A percentile compares a stretch with the other conserved stretches of the same genome.
Evolutionary conservation across 2,329 filamentous ascomycete species (phyloP).

Genomic region (Talaromyces islandicus): DNA sequence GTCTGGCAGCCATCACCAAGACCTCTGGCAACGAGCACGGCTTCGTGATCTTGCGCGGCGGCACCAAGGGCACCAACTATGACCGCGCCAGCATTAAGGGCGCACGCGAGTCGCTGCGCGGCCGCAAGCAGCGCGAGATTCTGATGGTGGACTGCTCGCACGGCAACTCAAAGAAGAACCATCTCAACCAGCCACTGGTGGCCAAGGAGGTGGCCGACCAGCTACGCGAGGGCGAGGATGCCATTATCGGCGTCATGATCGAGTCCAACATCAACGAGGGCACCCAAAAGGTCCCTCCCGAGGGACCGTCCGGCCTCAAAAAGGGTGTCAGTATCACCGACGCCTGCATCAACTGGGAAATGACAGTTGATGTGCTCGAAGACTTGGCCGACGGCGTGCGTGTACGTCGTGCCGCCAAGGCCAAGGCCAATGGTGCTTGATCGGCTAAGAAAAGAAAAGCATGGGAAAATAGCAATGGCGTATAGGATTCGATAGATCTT

Average conservation of each 20-base stretch:
- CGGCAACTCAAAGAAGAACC: slow-evolving; percentile 96
- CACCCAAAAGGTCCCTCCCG: slow-evolving; percentile 79
- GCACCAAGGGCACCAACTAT: slow-evolving; percentile 88
- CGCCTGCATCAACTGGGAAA: slow-evolving; percentile 91
- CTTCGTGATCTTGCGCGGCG: slow-evolving; percentile 91
- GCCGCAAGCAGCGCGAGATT: slow-evolving; percentile 79
- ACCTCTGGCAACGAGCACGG: slow-evolving; percentile 94
- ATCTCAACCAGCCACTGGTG: slow-evolving; percentile 94
- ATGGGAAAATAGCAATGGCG: slow-evolving; percentile 11
- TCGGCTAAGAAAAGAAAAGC: not conserved
- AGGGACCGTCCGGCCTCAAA: slow-evolving; percentile 72
- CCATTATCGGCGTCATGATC: slow-evolving; percentile 96
- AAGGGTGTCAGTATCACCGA: slow-evolving; percentile 93
- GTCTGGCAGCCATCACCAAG: slow-evolving; percentile 87
- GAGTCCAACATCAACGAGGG: slow-evolving; percentile 95
- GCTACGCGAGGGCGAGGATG: slow-evolving; percentile 76
- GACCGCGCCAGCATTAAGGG: slow-evolving; percentile 76
- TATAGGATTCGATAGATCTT: slow-evolving; percentile 7
- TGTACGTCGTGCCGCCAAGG: slow-evolving; percentile 55
- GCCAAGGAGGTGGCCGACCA: slow-evolving; percentile 77
- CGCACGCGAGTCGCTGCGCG: slow-evolving; percentile 69
- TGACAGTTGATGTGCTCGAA: slow-evolving; percentile 73
- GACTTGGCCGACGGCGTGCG: slow-evolving; percentile 79
- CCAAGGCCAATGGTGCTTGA: slow-evolving; percentile 14
- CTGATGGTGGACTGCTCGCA: slow-evolving; percentile 99